Evolutionary conservation across 208 protist species (phyloP), one percentile per base, ranked within the genome.

Genomic region (Trypanosoma theileri): DNA sequence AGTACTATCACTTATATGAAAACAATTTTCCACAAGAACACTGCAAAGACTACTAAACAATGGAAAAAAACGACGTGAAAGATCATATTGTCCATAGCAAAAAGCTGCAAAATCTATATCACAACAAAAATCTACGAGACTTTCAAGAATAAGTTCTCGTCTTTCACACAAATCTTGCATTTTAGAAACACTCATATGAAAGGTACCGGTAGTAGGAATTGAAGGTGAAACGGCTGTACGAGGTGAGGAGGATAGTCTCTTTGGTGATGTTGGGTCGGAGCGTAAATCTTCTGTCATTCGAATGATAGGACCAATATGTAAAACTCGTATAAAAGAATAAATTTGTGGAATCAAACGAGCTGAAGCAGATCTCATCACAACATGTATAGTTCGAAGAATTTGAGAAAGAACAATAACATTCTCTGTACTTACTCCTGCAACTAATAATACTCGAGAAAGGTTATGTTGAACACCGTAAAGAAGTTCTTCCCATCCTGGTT

Each of bases 61-160:
- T 0, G 86, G 81, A 12, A 73, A 28, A 75, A 88, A 91, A 19
- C 75, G 69, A 75, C 78, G 86, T 21, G 86, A 92, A n/a, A 94
- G 85, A 66, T 96, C 90, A 82, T 95, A 97, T 68, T 91, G 78
- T 7, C 78, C 59, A 62, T 88, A 94, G 73, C 91, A 93, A 79
- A 91, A 96, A 60, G 65, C 55, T 45, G 71, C 64, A 67, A 97
- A 94, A 57, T 68, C 57, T 10, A 61, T 61, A 65, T 92, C 79
- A 19, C 73, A 83, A 63, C 88, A 96, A 54, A 95, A 91, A 73
- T 91, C 87, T 6, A 85, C 76, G 51, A 97, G 71, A 69, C 87
- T 95, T 68, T 95, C 86, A n/a, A 96, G 71, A 55, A 97, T 31
- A 55, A 97, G 69, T 50, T 95, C 89, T 28, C 81, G 75, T 44